Conservation (phyloP, 768 basidiomycete genomes). For the Boletus reticulatus region DNA sequence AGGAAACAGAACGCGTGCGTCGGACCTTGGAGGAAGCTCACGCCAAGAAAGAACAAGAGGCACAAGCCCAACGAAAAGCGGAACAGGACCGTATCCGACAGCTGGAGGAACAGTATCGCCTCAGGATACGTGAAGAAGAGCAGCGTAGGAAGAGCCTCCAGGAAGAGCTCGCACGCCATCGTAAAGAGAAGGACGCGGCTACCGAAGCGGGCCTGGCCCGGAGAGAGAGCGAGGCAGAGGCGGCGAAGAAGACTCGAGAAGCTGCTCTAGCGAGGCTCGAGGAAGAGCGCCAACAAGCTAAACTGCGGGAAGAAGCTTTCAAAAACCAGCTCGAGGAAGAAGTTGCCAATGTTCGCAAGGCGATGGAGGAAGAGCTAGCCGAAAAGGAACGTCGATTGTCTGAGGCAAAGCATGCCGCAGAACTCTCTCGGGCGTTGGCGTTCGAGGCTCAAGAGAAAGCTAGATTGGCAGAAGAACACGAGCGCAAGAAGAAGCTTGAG, state of each 20-base stretch:
- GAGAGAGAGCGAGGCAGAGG: slow-evolving; percentile 23
- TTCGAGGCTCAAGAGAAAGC: slow-evolving; percentile 31
- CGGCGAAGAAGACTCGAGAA: slow-evolving; percentile 15
- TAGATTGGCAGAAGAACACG: slow-evolving; percentile 29
- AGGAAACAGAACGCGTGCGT: slow-evolving; percentile 27
- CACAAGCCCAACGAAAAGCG: slow-evolving; percentile 11
- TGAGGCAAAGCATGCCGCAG: slow-evolving; percentile 29
- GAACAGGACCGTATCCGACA: slow-evolving; percentile 26
- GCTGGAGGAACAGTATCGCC: slow-evolving; percentile 27
- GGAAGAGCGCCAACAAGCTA: slow-evolving; percentile 28
- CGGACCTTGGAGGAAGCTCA: slow-evolving; percentile 25
- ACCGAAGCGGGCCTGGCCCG: slow-evolving; percentile 15
- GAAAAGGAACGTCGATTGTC: slow-evolving; percentile 22
- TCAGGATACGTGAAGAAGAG: slow-evolving; percentile 31
- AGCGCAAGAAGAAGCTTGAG: slow-evolving; percentile 28
- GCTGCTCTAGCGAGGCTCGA: slow-evolving; percentile 19
- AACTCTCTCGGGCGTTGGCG: slow-evolving; percentile 24
- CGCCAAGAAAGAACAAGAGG: slow-evolving; percentile 25
- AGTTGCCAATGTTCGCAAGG: slow-evolving; percentile 20
- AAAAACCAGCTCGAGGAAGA: slow-evolving; percentile 28
- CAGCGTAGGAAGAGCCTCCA: slow-evolving; percentile 22
- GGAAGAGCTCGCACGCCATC: slow-evolving; percentile 26
- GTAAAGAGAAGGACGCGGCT: slow-evolving; percentile 15
- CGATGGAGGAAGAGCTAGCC: slow-evolving; percentile 20
- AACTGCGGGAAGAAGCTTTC: slow-evolving; percentile 23